Evolutionary conservation across 2,329 filamentous ascomycete species (phyloP), one percentile per base, ranked within the genome.

Genomic region (Paracoccidioides brasiliensis): DNA sequence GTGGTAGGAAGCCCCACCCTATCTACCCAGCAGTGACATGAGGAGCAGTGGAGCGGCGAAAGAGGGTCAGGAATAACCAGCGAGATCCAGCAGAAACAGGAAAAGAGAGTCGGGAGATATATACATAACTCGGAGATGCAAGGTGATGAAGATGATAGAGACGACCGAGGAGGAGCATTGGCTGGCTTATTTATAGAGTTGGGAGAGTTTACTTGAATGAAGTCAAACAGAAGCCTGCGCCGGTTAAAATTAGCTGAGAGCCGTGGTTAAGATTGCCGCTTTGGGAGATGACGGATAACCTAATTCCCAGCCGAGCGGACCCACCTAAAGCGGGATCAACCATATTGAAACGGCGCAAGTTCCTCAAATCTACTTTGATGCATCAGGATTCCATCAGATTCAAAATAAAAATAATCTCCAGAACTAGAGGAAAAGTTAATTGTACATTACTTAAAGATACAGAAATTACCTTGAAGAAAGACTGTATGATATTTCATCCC

Each of bases 51-150:
- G 52, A 53, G 54, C 22, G 14, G 35, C 7, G 30, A 12, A 43
- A 38, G 38, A 22, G 43, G 56, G 46, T 43, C 52, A 33, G 44
- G 48, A 37, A 22, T 30, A 43, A 35, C 42, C 37, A 49, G 43
- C 8, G 48, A 49, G 53, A 53, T 49, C 14, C 49, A 15, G 10
- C 5, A 50, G 56, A 53, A 32, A 53, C 12, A 42, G 52, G 53
- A 52, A 15, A 55, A 37, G 12, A 42, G 49, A 32, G 38, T 38
- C 10, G 53, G 52, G 48, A 44, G 53, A 38, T 54, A 41, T 49
- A 54, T 49, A 54, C 52, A 45, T 45, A 32, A 10, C 44, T 30
- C 52, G 5, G n/a, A 4, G 14, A 45, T 14, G 32, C 28, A 37
- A 35, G 43, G 22, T 35, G 28, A 49, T 41, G 38, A 45, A 22